Conservation (phyloP, 164 flowering plant species). For the Nymphaea colorata region DNA sequence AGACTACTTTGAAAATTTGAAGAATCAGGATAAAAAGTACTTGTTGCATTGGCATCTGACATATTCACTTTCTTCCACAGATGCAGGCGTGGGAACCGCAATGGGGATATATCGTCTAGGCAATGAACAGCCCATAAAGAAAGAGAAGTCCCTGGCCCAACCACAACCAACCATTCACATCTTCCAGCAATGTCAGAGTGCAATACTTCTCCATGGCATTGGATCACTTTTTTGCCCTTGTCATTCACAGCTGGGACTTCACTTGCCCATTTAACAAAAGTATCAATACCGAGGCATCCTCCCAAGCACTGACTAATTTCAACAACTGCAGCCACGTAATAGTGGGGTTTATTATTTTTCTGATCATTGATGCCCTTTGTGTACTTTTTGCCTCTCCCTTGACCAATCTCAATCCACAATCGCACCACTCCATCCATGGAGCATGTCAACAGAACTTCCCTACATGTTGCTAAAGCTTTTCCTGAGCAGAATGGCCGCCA, state of each 20-base stretch:
- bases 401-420: conserved; percentile 81
- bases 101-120: conserved; percentile 75
- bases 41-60: conserved; percentile 1
- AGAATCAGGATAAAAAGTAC: conserved; percentile 1
- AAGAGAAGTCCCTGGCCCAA: conserved; percentile 44
- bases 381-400: conserved; percentile 36
- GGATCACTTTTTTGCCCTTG: conserved; percentile 1
- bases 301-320: conserved; percentile 53
- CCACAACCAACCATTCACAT: conserved; percentile 85
- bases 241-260: conserved; percentile 27
- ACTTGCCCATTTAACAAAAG: conserved; percentile 56
- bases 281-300: conserved; percentile 50
- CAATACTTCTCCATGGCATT: neutral
- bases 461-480: conserved; percentile 15
- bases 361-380: conserved; percentile 38
- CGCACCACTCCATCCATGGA: conserved; percentile 88
- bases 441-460: conserved; percentile 65
- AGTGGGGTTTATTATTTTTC: conserved; percentile 26
- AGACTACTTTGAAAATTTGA: conserved; percentile 11
- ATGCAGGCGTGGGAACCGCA: conserved; percentile 73
- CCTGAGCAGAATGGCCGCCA: conserved; percentile 62
- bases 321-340: conserved; percentile 63
- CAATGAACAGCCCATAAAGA: conserved; percentile 86
- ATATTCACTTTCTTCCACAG: conserved; percentile 64
- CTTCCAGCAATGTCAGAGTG: conserved; percentile 17